phyloP scores from a whole-genome alignment of 495 filamentous ascomycete species.

The Daldinia decipiens region DNA sequence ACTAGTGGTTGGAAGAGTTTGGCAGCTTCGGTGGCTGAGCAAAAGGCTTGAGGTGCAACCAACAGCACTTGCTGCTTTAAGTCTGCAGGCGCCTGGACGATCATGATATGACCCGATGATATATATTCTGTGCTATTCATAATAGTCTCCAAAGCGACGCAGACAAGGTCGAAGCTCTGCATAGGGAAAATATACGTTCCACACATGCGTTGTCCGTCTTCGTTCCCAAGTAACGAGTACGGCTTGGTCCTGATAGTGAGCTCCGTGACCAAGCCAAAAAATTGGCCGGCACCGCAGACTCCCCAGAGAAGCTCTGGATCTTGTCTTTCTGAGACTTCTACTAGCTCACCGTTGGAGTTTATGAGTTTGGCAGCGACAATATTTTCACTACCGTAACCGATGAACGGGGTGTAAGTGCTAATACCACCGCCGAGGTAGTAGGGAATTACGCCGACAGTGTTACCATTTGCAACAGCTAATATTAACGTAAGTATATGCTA shows the following conservation, averaged over 20 bases:
- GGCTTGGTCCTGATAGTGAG: constrained; percentile 41
- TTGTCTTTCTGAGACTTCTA: constrained; percentile 36
- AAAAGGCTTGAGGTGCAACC: constrained; percentile 18
- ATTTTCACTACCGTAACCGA: constrained; percentile 46
- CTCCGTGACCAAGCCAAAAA: constrained; percentile 58
- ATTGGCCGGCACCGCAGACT: constrained; percentile 54
- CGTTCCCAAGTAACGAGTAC: constrained; percentile 17
- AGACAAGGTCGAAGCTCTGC: not conserved
- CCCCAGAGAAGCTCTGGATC: constrained; percentile 54
- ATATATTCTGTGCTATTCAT: not conserved
- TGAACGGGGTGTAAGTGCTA: constrained; percentile 29
- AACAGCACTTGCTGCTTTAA: constrained; percentile 20
- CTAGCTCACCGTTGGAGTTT: constrained; percentile 41
- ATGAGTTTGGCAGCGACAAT: constrained; percentile 48
- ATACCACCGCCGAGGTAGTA: constrained; percentile 46
- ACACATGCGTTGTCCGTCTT: constrained; percentile 17
- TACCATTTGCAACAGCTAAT: constrained; percentile 49
- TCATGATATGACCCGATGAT: constrained; percentile 31
- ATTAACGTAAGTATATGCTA: not conserved
- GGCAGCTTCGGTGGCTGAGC: not conserved
- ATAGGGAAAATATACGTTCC: constrained; percentile 19
- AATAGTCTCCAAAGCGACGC: not conserved
- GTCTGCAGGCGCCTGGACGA: constrained; percentile 27
- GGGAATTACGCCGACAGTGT: constrained; percentile 49
- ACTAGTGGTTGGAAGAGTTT: not conserved